These are phyloP conservation scores for Phytopythium mirpurense DNA, from an alignment of 352 stramenopile species.

Conservation along the genomic window DNA sequence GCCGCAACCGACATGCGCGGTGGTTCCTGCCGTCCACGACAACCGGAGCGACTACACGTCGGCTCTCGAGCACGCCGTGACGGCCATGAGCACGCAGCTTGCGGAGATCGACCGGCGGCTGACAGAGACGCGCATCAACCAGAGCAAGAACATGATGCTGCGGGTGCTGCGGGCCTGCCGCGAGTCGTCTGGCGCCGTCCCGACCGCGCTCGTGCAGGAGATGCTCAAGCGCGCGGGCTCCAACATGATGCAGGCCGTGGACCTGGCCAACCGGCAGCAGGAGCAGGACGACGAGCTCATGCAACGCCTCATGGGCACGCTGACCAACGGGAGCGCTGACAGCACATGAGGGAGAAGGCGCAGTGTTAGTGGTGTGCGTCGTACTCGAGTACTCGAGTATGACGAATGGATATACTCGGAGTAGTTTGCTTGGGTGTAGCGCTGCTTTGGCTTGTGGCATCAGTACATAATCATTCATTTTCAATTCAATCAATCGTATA, in stretches of 20 bases:
- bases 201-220: neutral
- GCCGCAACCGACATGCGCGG: neutral
- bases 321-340: neutral
- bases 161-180: neutral
- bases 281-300: slow-evolving; percentile 1
- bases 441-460: too few relatives aligned
- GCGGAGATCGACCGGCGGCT: slow-evolving; percentile 1
- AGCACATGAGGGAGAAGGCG: neutral
- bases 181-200: neutral
- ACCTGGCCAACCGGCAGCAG: slow-evolving; percentile 4
- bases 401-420: too few relatives aligned
- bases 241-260: slow-evolving; percentile 2
- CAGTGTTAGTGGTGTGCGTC: too few relatives aligned
- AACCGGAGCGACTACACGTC: neutral
- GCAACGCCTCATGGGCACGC: neutral
- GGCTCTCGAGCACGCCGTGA: neutral
- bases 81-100: slow-evolving; percentile 4
- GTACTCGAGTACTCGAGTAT: too few relatives aligned
- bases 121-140: slow-evolving; percentile 1
- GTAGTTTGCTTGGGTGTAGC: too few relatives aligned
- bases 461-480: too few relatives aligned
- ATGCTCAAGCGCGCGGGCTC: slow-evolving; percentile 1
- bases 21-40: neutral
- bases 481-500: too few relatives aligned
- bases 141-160: slow-evolving; percentile 1